Conservation (phyloP, 1,139 yeast species). For the Debaryomyces fabryi region DNA sequence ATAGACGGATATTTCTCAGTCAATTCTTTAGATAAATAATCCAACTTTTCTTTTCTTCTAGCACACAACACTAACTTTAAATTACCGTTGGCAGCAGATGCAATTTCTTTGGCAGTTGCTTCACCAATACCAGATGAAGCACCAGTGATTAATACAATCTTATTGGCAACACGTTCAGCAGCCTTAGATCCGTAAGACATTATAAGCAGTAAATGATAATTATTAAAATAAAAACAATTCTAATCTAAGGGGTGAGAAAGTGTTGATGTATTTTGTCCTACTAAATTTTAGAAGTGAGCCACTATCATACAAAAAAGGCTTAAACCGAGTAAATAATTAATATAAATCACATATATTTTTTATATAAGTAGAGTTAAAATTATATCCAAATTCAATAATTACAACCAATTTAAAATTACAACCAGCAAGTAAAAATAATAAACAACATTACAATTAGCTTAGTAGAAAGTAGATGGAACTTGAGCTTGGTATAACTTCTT, state of each 20-base stretch:
- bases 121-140: slow-evolving; percentile 70
- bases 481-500: slow-evolving; percentile 85
- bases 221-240: not conserved
- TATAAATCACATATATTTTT: slow-evolving; percentile 14
- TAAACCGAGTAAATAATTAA: not conserved
- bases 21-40: slow-evolving; percentile 32
- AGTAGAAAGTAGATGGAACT: slow-evolving; percentile 97
- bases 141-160: slow-evolving; percentile 68
- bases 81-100: slow-evolving; percentile 41
- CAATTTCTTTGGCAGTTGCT: slow-evolving; percentile 45
- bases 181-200: slow-evolving; percentile 58
- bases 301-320: not conserved
- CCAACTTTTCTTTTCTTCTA: slow-evolving; percentile 42
- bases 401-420: slow-evolving; percentile 19
- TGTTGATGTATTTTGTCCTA: not conserved
- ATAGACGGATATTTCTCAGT: slow-evolving; percentile 27
- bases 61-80: slow-evolving; percentile 45
- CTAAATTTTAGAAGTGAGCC: not conserved
- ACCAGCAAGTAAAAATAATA: slow-evolving; percentile 14
- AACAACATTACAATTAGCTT: slow-evolving; percentile 26
- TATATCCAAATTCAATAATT: slow-evolving; percentile 16
- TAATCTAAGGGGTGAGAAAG: slow-evolving; percentile 1
- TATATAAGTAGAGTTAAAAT: slow-evolving; percentile 15
- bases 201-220: not conserved
- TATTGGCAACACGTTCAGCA: slow-evolving; percentile 61